Conservation (phyloP, 495 filamentous ascomycete genomes). For the Talaromyces trachyspermus region DNA sequence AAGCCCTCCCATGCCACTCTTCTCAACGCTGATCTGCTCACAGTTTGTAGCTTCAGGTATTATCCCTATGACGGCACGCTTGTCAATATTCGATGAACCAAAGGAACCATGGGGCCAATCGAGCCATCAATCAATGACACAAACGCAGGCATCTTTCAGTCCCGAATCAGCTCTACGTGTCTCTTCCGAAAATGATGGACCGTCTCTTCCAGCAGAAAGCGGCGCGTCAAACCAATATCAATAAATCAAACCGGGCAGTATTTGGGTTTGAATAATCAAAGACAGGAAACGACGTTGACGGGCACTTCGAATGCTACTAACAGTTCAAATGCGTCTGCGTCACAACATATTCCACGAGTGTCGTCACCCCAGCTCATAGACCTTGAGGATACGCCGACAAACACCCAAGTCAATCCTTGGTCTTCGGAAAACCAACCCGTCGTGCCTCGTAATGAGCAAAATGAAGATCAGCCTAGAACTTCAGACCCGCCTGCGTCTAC, state of each 20-base stretch:
- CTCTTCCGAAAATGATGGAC: neutral
- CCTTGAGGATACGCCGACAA: constrained; percentile 17
- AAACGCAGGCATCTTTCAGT: neutral
- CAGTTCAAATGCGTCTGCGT: neutral
- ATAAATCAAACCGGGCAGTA: neutral
- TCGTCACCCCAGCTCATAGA: constrained; percentile 37
- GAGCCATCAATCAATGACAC: neutral
- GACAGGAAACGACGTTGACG: constrained; percentile 1
- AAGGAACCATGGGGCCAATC: constrained; percentile 20
- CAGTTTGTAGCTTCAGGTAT: constrained; percentile 29
- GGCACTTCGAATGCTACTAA: neutral
- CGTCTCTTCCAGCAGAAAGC: neutral
- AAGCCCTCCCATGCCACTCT: neutral
- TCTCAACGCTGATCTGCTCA: neutral
- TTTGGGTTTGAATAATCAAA: constrained; percentile 3
- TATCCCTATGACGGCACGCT: constrained; percentile 40
- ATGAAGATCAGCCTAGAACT: neutral
- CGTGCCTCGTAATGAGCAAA: neutral
- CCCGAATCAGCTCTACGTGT: neutral
- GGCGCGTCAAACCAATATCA: neutral
- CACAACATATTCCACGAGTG: constrained; percentile 13
- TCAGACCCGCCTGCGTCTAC: neutral
- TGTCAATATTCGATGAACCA: constrained; percentile 32
- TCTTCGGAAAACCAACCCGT: constrained; percentile 6
- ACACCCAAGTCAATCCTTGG: constrained; percentile 1